Evolutionary conservation across 192 early-diverging fungal species (phyloP), one percentile per base, ranked within the genome.

Genomic region (Backusella tarrabulga): DNA sequence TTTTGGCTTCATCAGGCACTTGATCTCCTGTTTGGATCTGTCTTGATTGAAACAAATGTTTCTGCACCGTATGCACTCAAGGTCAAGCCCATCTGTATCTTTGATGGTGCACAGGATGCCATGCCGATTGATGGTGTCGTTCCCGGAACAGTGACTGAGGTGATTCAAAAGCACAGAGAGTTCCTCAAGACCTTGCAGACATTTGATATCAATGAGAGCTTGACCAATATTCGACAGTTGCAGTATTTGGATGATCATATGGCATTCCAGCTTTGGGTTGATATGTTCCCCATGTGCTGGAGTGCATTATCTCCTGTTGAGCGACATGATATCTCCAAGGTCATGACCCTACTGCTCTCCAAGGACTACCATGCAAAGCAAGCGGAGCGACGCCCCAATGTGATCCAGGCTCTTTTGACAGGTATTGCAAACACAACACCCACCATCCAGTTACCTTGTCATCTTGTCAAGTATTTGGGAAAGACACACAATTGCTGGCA

Each of bases 1-100:
- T 99, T 97, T 79, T 99, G 97, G 97, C 85, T 99, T 32, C 92
- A 94, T 67, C 97, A 99, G 75, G 95, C 96, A 0, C 76, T 97
- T 32, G 95, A 97, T 74, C 78, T 99, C 6, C 74, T 99, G 6
- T 77, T 99, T 71, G 94, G 95, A 14, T 86, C 88, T 4, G 82
- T 91, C 3, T 85, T 83, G 75, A 76, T 82, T 41, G 79, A 81
- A 1, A 81, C 81, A 69, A 74, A 19, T 19, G 76, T 88, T 9
- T 71, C 80, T 4, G 74, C 85, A 14, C 71, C 81, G 9, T 77
- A 85, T 68, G 78, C 81, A 29, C 74, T 87, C 14, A 86, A 84
- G 75, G 85, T 83, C 21, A 87, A 87, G 42, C 73, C 88, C 1
- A 83, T 87, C 32, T 41, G 34, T 52, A 50, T 72, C 6, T 72